Conservation (phyloP, 495 filamentous ascomycete species). For the Penicillium cinerascens region DNA sequence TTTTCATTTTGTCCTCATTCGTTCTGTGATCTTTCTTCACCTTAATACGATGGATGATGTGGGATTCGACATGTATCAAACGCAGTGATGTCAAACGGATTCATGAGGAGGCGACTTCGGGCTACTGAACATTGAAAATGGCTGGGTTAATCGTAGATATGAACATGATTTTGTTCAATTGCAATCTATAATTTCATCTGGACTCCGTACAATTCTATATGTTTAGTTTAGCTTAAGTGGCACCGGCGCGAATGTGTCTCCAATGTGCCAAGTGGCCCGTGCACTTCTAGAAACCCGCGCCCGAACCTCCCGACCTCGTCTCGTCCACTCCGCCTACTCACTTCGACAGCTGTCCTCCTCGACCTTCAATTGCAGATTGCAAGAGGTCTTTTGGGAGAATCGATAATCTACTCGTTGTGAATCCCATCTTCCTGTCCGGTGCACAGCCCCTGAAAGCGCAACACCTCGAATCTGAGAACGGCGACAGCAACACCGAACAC, state of each 20-base stretch:
- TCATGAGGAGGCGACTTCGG: slow-evolving; percentile 17
- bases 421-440: neutral
- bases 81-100: slow-evolving; percentile 29
- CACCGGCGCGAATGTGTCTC: neutral
- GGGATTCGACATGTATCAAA: slow-evolving; percentile 32
- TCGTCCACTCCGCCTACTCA: slow-evolving; percentile 4
- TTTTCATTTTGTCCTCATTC: slow-evolving; percentile 16
- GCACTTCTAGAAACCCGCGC: slow-evolving; percentile 20
- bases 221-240: neutral
- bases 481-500: neutral
- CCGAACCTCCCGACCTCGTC: slow-evolving; percentile 14
- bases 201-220: neutral
- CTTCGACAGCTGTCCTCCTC: neutral
- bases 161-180: slow-evolving; percentile 15
- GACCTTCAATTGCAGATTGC: neutral
- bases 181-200: neutral
- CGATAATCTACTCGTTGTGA: neutral
- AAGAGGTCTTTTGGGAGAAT: neutral
- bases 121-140: slow-evolving; percentile 29
- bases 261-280: slow-evolving; percentile 24
- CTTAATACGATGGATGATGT: slow-evolving; percentile 49
- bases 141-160: slow-evolving; percentile 32
- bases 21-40: slow-evolving; percentile 52
- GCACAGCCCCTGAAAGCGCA: neutral
- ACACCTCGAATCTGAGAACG: neutral